Percentiles rank a stretch among this genome's conserved stretches.
Evolutionary conservation across 2,329 filamentous ascomycete genomes (phyloP).

Genomic region (Aureobasidium sp.): DNA sequence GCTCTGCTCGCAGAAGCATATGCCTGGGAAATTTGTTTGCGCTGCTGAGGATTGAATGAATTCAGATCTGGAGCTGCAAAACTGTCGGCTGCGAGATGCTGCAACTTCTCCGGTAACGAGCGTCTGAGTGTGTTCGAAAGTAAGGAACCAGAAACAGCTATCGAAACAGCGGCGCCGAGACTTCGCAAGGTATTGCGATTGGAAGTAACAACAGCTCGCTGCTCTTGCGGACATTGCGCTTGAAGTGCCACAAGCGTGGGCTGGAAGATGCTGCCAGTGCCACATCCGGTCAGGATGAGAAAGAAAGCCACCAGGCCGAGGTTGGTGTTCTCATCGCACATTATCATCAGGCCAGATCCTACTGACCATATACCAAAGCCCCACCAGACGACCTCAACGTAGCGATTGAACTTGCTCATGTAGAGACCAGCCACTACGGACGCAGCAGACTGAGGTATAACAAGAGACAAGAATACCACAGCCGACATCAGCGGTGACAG

Average conservation of each 20-base stretch:
- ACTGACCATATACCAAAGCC: constrained; percentile 43
- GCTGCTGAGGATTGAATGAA: constrained; percentile 35
- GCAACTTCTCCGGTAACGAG: constrained; percentile 41
- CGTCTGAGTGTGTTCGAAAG: constrained; percentile 36
- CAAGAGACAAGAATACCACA: constrained; percentile 49
- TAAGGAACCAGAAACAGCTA: constrained; percentile 37
- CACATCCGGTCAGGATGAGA: constrained; percentile 37
- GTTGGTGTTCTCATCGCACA: constrained; percentile 31
- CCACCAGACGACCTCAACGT: constrained; percentile 48
- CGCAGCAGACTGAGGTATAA: constrained; percentile 26
- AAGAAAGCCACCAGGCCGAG: constrained; percentile 35
- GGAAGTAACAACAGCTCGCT: constrained; percentile 43
- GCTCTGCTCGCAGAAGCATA: constrained; percentile 61
- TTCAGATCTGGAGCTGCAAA: constrained; percentile 40
- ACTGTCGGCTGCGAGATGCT: constrained; percentile 43
- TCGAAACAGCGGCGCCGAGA: constrained; percentile 41
- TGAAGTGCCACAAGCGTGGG: constrained; percentile 43
- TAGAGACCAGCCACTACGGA: constrained; percentile 56
- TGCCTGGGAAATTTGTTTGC: constrained; percentile 50
- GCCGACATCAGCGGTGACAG: constrained; percentile 63
- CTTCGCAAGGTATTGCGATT: constrained; percentile 44
- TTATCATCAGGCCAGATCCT: constrained; percentile 39
- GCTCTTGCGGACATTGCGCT: constrained; percentile 39
- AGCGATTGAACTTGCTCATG: constrained; percentile 50
- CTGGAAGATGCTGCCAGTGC: constrained; percentile 39